Percentiles rank a stretch among this genome's conserved stretches.
These are phyloP conservation scores for Heterobasidion irregulare DNA, from an alignment of 1,284 basidiomycete species.

Conservation along the genomic window DNA sequence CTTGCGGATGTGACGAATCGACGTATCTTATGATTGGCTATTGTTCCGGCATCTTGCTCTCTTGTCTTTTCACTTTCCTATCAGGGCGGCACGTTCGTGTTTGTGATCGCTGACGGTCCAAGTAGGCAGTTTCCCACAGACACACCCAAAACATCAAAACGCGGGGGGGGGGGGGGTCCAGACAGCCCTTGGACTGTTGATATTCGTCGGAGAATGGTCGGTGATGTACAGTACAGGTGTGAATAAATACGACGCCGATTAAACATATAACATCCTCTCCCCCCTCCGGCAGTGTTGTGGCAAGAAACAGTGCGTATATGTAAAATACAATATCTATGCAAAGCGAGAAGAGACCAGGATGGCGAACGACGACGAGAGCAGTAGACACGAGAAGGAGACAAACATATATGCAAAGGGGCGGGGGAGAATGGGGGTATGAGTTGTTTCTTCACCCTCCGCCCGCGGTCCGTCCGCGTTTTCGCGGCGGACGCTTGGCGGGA, in stretches of 20 bases:
- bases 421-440: neutral
- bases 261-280: constrained; percentile 19
- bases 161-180: too few species aligned
- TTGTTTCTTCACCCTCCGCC: constrained; percentile 20
- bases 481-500: constrained; percentile 37
- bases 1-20: neutral
- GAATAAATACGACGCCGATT: constrained; percentile 21
- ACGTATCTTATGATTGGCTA: neutral
- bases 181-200: neutral
- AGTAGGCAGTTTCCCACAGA: too few species aligned
- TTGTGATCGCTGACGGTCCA: too few species aligned
- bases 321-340: constrained; percentile 11
- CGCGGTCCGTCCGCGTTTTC: constrained; percentile 41
- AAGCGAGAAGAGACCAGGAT: constrained; percentile 12
- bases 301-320: constrained; percentile 10
- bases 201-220: neutral
- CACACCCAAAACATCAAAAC: too few species aligned
- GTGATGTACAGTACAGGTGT: constrained; percentile 22
- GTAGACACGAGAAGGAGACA: constrained; percentile 6
- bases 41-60: neutral
- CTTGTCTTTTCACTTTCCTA: neutral
- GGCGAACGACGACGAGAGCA: constrained; percentile 16
- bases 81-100: too few species aligned
- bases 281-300: constrained; percentile 4
- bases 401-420: neutral